A percentile compares a stretch with the other conserved stretches of the same genome.
Conservation (phyloP, 495 filamentous ascomycete genomes). For the Saxophila tyrrhenica region DNA sequence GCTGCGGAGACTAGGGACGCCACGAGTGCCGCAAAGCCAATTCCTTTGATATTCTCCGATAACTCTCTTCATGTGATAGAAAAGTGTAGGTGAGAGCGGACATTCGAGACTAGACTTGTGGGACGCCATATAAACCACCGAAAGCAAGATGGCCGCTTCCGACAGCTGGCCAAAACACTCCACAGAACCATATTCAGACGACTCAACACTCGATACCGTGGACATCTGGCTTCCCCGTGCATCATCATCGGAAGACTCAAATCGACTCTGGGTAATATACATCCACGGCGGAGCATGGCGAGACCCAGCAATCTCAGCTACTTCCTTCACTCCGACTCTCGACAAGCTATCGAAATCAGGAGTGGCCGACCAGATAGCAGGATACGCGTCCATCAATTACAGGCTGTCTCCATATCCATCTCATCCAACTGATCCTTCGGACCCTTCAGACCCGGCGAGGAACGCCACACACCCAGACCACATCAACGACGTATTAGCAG, state of each 20-base stretch:
- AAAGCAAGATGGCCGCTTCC: not conserved
- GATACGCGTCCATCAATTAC: slow-evolving; percentile 66
- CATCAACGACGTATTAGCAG: slow-evolving; percentile 54
- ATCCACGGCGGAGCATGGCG: slow-evolving; percentile 89
- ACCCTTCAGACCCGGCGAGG: slow-evolving; percentile 21
- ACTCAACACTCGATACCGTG: slow-evolving; percentile 15
- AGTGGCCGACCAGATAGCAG: slow-evolving; percentile 35
- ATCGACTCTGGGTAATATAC: slow-evolving; percentile 33
- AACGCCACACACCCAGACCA: slow-evolving; percentile 61
- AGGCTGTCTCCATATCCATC: slow-evolving; percentile 64
- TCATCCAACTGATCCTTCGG: slow-evolving; percentile 23
- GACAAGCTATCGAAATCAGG: not conserved
- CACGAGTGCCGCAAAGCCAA: no score
- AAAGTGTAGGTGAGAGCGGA: no score
- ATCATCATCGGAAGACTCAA: not conserved
- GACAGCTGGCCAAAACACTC: slow-evolving; percentile 11
- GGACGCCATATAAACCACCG: no score
- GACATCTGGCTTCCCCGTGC: slow-evolving; percentile 13
- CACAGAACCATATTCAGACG: slow-evolving; percentile 12
- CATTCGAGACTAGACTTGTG: not conserved
- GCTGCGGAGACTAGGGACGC: not conserved
- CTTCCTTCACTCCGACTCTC: slow-evolving; percentile 31
- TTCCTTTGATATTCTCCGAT: no score
- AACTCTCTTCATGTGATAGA: no score
- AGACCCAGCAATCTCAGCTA: slow-evolving; percentile 51